Evolutionary conservation across 805 yeast genomes (phyloP).

Genomic region (Ogataea nitratoaversa): DNA sequence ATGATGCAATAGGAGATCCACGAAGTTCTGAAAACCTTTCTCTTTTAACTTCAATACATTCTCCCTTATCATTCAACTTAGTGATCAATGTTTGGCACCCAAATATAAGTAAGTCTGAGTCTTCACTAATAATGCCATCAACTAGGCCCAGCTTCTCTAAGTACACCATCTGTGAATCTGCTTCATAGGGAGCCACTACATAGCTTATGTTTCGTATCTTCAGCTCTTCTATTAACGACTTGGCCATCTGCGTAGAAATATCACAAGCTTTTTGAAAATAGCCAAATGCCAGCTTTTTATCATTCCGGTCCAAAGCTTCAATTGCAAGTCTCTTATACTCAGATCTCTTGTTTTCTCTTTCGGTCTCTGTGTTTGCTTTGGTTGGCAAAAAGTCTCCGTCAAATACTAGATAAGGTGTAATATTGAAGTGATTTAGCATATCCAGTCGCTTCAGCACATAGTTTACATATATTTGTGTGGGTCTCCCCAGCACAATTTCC

Average conservation of each 20-base stretch:
- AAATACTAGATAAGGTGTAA: slow-evolving; percentile 83
- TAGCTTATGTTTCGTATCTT: slow-evolving; percentile 54
- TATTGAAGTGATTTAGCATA: slow-evolving; percentile 62
- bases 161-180: slow-evolving; percentile 94
- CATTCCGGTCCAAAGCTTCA: slow-evolving; percentile 47
- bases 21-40: slow-evolving; percentile 40
- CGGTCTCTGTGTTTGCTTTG: slow-evolving; percentile 67
- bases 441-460: slow-evolving; percentile 64
- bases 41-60: slow-evolving; percentile 65
- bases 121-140: slow-evolving; percentile 88
- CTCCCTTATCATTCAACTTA: slow-evolving; percentile 67
- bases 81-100: slow-evolving; percentile 78
- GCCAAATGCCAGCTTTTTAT: slow-evolving; percentile 56
- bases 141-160: slow-evolving; percentile 71
- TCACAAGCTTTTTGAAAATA: slow-evolving; percentile 76
- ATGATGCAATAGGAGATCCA: slow-evolving; percentile 40
- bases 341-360: slow-evolving; percentile 53
- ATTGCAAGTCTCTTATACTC: slow-evolving; percentile 57
- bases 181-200: slow-evolving; percentile 97
- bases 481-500: slow-evolving; percentile 67
- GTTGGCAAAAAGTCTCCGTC: slow-evolving; percentile 88
- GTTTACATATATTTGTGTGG: slow-evolving; percentile 68
- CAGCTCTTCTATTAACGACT: slow-evolving; percentile 71
- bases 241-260: slow-evolving; percentile 89
- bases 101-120: slow-evolving; percentile 85